Evolutionary conservation across 208 protist genomes (phyloP), one percentile per base, ranked within the genome.

Genomic region (Tetramitus jugosus): DNA sequence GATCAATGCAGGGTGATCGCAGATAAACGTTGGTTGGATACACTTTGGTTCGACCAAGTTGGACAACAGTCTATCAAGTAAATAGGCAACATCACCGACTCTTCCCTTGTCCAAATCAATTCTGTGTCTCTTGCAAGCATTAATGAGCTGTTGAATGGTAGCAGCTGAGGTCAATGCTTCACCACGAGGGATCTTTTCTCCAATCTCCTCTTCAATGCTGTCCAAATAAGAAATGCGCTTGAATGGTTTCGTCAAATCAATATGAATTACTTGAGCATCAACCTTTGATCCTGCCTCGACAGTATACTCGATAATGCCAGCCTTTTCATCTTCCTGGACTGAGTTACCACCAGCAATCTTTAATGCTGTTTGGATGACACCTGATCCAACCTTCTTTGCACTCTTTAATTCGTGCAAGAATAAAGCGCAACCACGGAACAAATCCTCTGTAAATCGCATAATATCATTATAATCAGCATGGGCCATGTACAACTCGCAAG

Each of bases 401-500:
- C 65, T 81, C 0, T 87, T 87, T 62, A 76, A 84, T 2, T 86
- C 87, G 78, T 88, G 89, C 13, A 77, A 83, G 20, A 68, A 76
- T 0, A 83, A 69, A 60, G 91, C 92, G 26, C 94, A 78, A 37
- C 78, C 68, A 20, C 85, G 85, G 56, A 98, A 45, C 43, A 97
- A 85, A 17, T 93, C 89, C 80, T 98, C 94, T 13, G 94, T 96
- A 75, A 96, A 83, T 31, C 79, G 76, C 68, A 97, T 93, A 43
- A 97, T 81, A 76, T 96, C 93, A 31, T 96, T 82, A 75, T 97
- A 96, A 60, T 95, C 92, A 69, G 92, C 87, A 80, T 95, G 97
- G 0, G 94, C 91, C 31, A 91, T 86, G 84, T 96, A 96, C 76
- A 92, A 88, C 82, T 97, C 94, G 79, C 91, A 92, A 35, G 88